Conservation (phyloP, 176 grass and related monocot species). For the Avena sativa region DNA sequence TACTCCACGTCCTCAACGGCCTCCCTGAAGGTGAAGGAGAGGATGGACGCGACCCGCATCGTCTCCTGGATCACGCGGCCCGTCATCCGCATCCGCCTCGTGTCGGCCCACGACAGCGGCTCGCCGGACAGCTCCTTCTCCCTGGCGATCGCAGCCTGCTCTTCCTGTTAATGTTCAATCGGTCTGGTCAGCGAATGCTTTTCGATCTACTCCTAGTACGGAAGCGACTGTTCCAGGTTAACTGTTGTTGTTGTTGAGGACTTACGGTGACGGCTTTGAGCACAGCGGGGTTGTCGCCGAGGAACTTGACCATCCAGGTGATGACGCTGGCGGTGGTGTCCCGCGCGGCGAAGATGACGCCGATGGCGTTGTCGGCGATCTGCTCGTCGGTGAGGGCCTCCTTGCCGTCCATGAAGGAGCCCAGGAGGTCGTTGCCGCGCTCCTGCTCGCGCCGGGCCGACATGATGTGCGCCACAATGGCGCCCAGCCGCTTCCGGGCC, state of each 20-base stretch:
- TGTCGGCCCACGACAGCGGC: slow-evolving; percentile 77
- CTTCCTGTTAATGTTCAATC: slow-evolving; percentile 49
- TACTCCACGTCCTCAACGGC: slow-evolving; percentile 97
- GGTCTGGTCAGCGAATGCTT: background rate
- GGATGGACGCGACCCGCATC: slow-evolving; percentile 95
- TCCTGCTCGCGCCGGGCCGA: slow-evolving; percentile 60
- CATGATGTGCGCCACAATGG: slow-evolving; percentile 80
- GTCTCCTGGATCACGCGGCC: slow-evolving; percentile 94
- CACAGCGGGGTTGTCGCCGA: slow-evolving; percentile 82
- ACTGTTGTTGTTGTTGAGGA: background rate
- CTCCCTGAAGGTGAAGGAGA: slow-evolving; percentile 98
- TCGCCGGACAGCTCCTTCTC: slow-evolving; percentile 50
- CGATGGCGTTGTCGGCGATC: slow-evolving; percentile 94
- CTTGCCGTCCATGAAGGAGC: slow-evolving; percentile 82
- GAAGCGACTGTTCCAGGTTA: too few relatives aligned
- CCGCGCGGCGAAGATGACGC: slow-evolving; percentile 90
- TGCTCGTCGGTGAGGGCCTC: slow-evolving; percentile 87
- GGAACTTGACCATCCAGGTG: slow-evolving; percentile 98
- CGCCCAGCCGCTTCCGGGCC: slow-evolving; percentile 68
- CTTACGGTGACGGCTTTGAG: slow-evolving; percentile 85
- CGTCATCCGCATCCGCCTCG: slow-evolving; percentile 76
- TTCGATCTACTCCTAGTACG: background rate
- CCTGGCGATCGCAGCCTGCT: slow-evolving; percentile 76
- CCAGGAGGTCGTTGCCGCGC: slow-evolving; percentile 66
- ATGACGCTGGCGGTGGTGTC: slow-evolving; percentile 98